Evolutionary conservation across 2,329 filamentous ascomycete genomes (phyloP).

Genomic region (Colletotrichum nymphaeae): DNA sequence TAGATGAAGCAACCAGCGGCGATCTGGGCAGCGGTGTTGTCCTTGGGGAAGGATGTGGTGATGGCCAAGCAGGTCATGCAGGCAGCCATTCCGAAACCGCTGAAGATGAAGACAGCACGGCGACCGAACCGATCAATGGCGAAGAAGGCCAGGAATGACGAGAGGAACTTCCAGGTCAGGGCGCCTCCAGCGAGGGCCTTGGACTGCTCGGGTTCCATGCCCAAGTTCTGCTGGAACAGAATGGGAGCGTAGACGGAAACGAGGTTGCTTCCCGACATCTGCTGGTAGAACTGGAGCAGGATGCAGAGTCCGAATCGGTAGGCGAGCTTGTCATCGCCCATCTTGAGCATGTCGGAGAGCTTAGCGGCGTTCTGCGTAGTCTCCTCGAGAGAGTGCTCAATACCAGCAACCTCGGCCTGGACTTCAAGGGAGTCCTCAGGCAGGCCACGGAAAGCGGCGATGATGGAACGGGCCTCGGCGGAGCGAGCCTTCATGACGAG

Average conservation of each 20-base stretch:
- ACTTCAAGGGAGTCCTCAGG: slow-evolving; percentile 61
- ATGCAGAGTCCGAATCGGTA: slow-evolving; percentile 59
- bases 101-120: slow-evolving; percentile 63
- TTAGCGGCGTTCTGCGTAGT: slow-evolving; percentile 48
- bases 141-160: slow-evolving; percentile 60
- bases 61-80: slow-evolving; percentile 67
- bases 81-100: slow-evolving; percentile 61
- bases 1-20: slow-evolving; percentile 67
- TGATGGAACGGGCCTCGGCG: slow-evolving; percentile 45
- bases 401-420: slow-evolving; percentile 58
- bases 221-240: slow-evolving; percentile 54
- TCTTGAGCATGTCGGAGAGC: slow-evolving; percentile 57
- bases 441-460: slow-evolving; percentile 59
- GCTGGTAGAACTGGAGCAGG: slow-evolving; percentile 62
- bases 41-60: slow-evolving; percentile 58
- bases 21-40: slow-evolving; percentile 59
- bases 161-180: slow-evolving; percentile 67
- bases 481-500: slow-evolving; percentile 44
- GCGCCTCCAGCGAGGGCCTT: slow-evolving; percentile 59
- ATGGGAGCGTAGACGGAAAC: slow-evolving; percentile 53
- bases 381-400: slow-evolving; percentile 60
- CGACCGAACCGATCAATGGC: slow-evolving; percentile 63
- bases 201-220: slow-evolving; percentile 48
- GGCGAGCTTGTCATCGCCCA: slow-evolving; percentile 62
- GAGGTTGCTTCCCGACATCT: slow-evolving; percentile 43